A percentile compares a stretch with the other conserved stretches of the same genome.
These are phyloP conservation scores for Trichosporon inkin DNA, from an alignment of 1,284 basidiomycete genomes.

Conservation along the genomic window DNA sequence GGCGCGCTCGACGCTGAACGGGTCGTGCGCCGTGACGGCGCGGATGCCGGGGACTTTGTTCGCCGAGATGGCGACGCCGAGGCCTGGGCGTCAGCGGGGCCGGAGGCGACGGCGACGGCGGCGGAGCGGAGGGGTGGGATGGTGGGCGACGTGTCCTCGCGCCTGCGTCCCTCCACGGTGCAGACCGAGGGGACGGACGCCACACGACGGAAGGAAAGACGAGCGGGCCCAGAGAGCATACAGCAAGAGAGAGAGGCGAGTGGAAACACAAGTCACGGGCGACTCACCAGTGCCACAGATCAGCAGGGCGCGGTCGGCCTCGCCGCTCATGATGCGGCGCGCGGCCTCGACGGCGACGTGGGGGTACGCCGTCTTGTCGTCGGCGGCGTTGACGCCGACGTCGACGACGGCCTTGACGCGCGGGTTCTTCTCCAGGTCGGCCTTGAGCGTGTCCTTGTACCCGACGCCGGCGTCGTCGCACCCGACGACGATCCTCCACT, in stretches of 20 bases:
- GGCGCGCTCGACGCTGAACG: slow-evolving; percentile 51
- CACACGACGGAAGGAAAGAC: too few relatives aligned
- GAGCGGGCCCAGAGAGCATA: too few relatives aligned
- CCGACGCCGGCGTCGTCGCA: slow-evolving; percentile 42
- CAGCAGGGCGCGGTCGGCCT: slow-evolving; percentile 52
- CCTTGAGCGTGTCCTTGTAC: slow-evolving; percentile 39
- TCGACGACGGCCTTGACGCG: slow-evolving; percentile 42
- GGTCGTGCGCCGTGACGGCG: slow-evolving; percentile 51
- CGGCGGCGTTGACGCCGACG: slow-evolving; percentile 34
- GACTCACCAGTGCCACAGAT: slow-evolving; percentile 51
- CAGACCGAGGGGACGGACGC: too few relatives aligned
- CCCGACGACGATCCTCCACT: slow-evolving; percentile 38
- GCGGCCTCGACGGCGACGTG: slow-evolving; percentile 52
- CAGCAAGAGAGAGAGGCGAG: too few relatives aligned
- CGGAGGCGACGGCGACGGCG: too few relatives aligned
- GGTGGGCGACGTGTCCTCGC: too few relatives aligned
- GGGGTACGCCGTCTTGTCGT: slow-evolving; percentile 51
- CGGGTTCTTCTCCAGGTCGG: slow-evolving; percentile 38
- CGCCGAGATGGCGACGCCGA: slow-evolving; percentile 51
- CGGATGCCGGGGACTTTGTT: slow-evolving; percentile 51
- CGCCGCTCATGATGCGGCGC: slow-evolving; percentile 48
- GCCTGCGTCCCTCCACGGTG: too few relatives aligned
- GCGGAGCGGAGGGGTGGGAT: too few relatives aligned
- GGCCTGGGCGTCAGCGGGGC: slow-evolving; percentile 19
- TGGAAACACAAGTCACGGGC: too few relatives aligned